Conservation (phyloP, 441 rosid genomes). For the Populus hybrid region DNA sequence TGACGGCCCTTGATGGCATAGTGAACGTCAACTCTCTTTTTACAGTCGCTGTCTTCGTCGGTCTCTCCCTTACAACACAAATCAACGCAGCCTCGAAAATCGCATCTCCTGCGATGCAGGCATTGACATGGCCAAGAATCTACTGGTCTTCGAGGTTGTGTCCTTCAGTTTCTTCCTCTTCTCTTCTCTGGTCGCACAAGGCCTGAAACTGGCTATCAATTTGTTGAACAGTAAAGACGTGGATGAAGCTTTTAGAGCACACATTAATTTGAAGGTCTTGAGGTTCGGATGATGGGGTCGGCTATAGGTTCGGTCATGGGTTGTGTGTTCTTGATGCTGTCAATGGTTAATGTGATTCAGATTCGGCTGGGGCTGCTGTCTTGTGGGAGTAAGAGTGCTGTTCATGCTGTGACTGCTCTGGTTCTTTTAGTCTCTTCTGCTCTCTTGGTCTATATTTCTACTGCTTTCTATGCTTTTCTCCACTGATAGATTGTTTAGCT, state of each 20-base stretch:
- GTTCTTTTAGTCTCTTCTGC: constrained; percentile 72
- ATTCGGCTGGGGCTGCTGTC: constrained; percentile 17
- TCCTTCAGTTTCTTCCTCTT: constrained; percentile 23
- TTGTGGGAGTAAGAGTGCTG: constrained; percentile 9
- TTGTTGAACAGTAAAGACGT: constrained; percentile 35
- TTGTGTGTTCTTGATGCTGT: constrained; percentile 21
- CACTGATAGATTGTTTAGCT: constrained; percentile 13
- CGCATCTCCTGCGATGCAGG: constrained; percentile 10
- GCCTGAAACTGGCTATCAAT: constrained; percentile 79
- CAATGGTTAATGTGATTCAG: constrained; percentile 30
- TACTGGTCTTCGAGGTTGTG: constrained; percentile 15
- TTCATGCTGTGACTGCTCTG: constrained; percentile 15
- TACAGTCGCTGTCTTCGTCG: constrained; percentile 24
- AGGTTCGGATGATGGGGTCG: constrained; percentile 17
- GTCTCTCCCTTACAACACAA: constrained; percentile 13
- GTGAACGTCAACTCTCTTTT: constrained; percentile 25
- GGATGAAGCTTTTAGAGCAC: background rate
- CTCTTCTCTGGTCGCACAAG: constrained; percentile 32
- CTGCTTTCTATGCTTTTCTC: constrained; percentile 20
- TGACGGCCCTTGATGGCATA: constrained; percentile 25
- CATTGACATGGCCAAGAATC: background rate
- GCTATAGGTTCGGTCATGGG: constrained; percentile 46
- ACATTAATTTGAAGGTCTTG: no score
- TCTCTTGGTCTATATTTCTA: constrained; percentile 69
- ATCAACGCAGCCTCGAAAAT: constrained; percentile 10